Evolutionary conservation across 1,284 basidiomycete genomes (phyloP).

Genomic region (Porodaedalea pini): DNA sequence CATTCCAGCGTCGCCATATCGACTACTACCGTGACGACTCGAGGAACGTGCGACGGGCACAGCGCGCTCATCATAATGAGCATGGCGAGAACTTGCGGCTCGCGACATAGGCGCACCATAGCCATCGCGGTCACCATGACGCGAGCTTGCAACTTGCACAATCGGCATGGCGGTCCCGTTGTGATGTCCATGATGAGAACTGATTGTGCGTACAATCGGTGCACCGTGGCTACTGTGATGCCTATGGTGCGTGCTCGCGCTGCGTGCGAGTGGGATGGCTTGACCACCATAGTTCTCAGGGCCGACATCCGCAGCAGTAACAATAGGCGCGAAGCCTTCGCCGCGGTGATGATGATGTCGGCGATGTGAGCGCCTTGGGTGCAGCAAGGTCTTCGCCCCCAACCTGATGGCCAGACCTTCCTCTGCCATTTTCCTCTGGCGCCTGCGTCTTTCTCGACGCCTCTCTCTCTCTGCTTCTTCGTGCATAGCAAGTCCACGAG

Average conservation of each 20-base stretch:
- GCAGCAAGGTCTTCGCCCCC: slow-evolving; percentile 11
- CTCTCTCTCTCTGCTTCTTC: slow-evolving; percentile 17
- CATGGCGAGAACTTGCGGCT: neutral
- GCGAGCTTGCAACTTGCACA: neutral
- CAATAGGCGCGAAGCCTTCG: neutral
- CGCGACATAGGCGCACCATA: neutral
- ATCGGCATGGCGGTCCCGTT: neutral
- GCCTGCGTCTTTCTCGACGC: slow-evolving; percentile 12
- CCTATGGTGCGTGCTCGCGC: neutral
- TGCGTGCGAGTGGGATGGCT: neutral
- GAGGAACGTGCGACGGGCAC: slow-evolving; percentile 9
- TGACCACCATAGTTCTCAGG: neutral
- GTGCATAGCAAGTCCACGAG: slow-evolving; percentile 9
- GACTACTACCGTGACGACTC: neutral
- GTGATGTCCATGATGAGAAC: neutral
- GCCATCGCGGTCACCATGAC: neutral
- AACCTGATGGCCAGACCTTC: slow-evolving; percentile 18
- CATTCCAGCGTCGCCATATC: slow-evolving; percentile 2
- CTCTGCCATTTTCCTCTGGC: slow-evolving; percentile 4
- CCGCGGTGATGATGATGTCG: slow-evolving; percentile 2
- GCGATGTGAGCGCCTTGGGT: neutral
- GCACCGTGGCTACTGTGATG: slow-evolving; percentile 3
- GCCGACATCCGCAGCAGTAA: neutral
- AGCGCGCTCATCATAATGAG: neutral
- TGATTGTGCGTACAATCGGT: neutral